These are phyloP conservation scores for Solanum lycopersicoides DNA, from an alignment of 257 asterid genomes.

Conservation along the genomic window DNA sequence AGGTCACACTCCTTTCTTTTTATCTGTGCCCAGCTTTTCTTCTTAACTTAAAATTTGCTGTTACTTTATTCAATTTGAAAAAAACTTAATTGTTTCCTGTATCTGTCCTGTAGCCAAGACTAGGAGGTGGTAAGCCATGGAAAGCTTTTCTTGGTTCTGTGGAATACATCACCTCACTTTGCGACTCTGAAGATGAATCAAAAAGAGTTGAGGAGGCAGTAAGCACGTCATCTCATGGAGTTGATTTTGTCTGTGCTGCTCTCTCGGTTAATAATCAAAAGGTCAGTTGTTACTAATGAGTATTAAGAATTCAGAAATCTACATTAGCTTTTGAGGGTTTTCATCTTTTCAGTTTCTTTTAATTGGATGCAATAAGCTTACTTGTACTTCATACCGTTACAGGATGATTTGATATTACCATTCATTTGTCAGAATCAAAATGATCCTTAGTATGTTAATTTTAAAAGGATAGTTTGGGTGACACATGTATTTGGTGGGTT, in stretches of 20 bases:
- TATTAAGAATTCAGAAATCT: neutral
- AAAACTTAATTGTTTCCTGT: constrained; percentile 9
- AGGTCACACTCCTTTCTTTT: neutral
- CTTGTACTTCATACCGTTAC: neutral
- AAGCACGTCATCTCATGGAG: constrained; percentile 62
- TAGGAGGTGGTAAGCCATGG: constrained; percentile 65
- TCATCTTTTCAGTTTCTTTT: neutral
- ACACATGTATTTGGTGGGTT: neutral
- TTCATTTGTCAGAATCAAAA: neutral
- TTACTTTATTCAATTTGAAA: neutral
- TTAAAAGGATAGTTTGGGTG: neutral
- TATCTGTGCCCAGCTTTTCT: neutral
- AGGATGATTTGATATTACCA: neutral
- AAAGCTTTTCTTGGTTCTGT: constrained; percentile 94
- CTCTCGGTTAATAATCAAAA: constrained; percentile 71
- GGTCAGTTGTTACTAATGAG: constrained; percentile 17
- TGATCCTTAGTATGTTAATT: neutral
- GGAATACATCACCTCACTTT: constrained; percentile 84
- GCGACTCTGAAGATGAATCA: constrained; percentile 61
- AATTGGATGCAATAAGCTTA: neutral
- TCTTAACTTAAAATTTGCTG: neutral
- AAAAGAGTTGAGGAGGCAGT: constrained; percentile 63
- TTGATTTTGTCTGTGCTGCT: constrained; percentile 84
- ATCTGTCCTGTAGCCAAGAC: constrained; percentile 59
- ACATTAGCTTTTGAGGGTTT: neutral